Evolutionary conservation across 1,284 basidiomycete genomes (phyloP).

Genomic region (Melanopsichium pennsylvanicum): DNA sequence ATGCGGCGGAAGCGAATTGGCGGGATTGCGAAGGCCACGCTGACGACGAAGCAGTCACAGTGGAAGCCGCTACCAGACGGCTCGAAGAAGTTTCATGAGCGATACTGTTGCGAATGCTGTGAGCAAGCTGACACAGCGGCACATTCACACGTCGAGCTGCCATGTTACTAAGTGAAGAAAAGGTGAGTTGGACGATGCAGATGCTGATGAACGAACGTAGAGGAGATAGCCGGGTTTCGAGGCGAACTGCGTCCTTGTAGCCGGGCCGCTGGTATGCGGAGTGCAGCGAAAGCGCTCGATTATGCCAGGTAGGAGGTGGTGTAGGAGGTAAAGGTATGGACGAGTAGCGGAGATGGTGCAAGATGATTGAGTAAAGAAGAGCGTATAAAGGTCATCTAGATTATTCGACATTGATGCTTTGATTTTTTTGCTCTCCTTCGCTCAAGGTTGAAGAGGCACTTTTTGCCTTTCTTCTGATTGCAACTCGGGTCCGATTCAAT

Average conservation of each 20-base stretch:
- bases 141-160: slow-evolving; percentile 22
- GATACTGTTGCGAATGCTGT: slow-evolving; percentile 1
- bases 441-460: slow-evolving; percentile 24
- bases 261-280: too few species aligned
- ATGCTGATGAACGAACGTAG: too few species aligned
- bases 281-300: too few species aligned
- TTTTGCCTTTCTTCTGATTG: slow-evolving; percentile 29
- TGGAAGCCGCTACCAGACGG: background rate
- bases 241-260: too few species aligned
- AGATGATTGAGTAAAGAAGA: too few species aligned
- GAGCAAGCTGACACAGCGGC: slow-evolving; percentile 11
- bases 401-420: too few species aligned
- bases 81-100: slow-evolving; percentile 6
- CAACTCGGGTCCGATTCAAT: slow-evolving; percentile 15
- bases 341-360: too few species aligned
- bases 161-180: slow-evolving; percentile 3
- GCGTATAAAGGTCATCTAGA: too few species aligned
- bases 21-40: slow-evolving; percentile 4
- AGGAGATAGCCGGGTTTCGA: too few species aligned
- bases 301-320: too few species aligned
- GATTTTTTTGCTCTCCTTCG: too few species aligned
- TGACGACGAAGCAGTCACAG: slow-evolving; percentile 3
- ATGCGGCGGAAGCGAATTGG: slow-evolving; percentile 22
- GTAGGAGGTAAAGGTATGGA: too few species aligned
- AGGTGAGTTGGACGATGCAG: background rate